A percentile compares a stretch with the other conserved stretches of the same genome.
These are phyloP conservation scores for Alternaria arbusti DNA, from an alignment of 2,329 filamentous ascomycete species.

Conservation along the genomic window DNA sequence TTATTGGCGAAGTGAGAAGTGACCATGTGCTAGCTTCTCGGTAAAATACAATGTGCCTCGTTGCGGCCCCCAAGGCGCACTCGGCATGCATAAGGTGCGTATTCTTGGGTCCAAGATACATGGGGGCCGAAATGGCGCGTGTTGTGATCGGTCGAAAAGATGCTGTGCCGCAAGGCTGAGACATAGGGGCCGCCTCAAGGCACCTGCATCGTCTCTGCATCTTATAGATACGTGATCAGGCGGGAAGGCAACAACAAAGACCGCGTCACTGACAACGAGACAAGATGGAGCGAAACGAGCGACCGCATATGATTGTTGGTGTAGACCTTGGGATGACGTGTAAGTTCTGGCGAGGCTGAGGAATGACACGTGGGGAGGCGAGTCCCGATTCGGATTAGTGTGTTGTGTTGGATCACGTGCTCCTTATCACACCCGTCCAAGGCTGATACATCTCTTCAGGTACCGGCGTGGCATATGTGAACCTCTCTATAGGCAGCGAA, in stretches of 20 bases:
- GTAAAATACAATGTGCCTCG: no score
- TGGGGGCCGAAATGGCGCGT: constrained; percentile 13
- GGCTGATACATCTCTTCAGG: constrained; percentile 19
- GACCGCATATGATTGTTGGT: constrained; percentile 43
- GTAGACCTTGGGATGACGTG: constrained; percentile 49
- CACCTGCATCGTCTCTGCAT: constrained; percentile 7
- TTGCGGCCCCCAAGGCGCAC: background rate
- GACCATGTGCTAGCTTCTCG: no score
- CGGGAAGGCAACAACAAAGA: background rate
- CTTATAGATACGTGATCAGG: constrained; percentile 6
- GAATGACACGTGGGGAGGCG: background rate
- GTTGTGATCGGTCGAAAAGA: background rate
- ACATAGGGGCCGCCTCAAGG: constrained; percentile 8
- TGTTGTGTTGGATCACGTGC: constrained; percentile 3
- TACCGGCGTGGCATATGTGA: constrained; percentile 49
- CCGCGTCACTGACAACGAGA: background rate
- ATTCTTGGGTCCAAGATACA: background rate
- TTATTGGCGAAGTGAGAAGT: no score
- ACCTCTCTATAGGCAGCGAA: constrained; percentile 44
- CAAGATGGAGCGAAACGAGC: constrained; percentile 24
- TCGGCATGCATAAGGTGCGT: background rate
- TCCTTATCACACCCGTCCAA: background rate
- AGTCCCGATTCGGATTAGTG: constrained; percentile 1
- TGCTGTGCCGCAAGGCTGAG: constrained; percentile 35
- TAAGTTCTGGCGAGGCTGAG: constrained; percentile 26